A percentile compares a stretch with the other conserved stretches of the same genome.
These are phyloP conservation scores for Trichoderma pleuroti DNA, from an alignment of 2,329 filamentous ascomycete genomes.

Conservation along the genomic window DNA sequence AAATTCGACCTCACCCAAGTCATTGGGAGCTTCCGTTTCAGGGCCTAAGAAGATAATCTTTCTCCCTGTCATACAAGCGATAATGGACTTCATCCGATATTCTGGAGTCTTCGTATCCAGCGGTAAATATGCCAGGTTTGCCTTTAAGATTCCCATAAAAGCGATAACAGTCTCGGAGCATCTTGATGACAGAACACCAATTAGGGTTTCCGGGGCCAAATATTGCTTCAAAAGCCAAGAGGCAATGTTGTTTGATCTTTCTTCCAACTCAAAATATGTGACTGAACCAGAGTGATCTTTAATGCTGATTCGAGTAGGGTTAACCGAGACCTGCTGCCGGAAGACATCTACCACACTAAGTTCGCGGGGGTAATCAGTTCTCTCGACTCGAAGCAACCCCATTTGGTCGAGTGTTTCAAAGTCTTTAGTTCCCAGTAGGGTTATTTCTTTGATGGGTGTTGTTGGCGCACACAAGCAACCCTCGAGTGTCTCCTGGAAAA, in stretches of 20 bases:
- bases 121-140: not conserved
- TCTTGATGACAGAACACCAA: not conserved
- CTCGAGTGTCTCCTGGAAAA: not conserved
- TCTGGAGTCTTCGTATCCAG: not conserved
- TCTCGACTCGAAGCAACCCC: not conserved
- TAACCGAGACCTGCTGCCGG: not conserved
- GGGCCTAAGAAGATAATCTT: not conserved
- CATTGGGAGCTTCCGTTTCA: not conserved
- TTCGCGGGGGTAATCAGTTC: not conserved
- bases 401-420: not conserved
- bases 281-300: not conserved
- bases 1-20: not conserved
- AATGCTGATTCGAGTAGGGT: not conserved
- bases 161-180: not conserved
- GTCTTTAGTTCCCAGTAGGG: not conserved
- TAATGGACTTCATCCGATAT: not conserved
- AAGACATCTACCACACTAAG: not conserved
- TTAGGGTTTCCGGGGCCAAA: not conserved
- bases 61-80: not conserved
- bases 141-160: not conserved
- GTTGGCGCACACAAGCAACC: not conserved
- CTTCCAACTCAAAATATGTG: not conserved
- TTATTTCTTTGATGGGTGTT: not conserved
- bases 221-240: not conserved
- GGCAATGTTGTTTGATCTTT: not conserved